phyloP scores from a whole-genome alignment of 345 rosid species.

The Linum trigynum region DNA sequence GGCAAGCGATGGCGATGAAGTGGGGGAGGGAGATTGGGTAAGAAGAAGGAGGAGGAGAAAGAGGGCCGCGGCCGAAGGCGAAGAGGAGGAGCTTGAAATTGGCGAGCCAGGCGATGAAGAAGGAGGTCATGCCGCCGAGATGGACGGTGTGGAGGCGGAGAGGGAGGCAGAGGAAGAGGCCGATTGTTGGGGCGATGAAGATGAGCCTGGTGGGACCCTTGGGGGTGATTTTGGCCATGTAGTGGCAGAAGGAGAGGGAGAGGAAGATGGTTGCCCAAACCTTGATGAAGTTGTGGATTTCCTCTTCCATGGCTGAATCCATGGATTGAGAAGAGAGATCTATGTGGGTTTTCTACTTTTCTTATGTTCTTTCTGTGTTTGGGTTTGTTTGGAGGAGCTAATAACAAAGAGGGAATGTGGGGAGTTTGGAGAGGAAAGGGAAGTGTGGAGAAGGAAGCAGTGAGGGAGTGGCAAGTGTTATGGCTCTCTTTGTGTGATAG shows the following conservation, averaged over 20 bases:
- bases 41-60: not conserved
- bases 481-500: too few species aligned
- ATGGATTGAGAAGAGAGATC: not conserved
- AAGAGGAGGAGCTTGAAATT: constrained; percentile 18
- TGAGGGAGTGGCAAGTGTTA: too few species aligned
- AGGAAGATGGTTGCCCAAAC: constrained; percentile 3
- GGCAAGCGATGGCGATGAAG: too few species aligned
- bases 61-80: constrained; percentile 15
- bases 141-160: constrained; percentile 7
- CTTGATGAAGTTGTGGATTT: constrained; percentile 1
- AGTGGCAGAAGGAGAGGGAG: constrained; percentile 9
- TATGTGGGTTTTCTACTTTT: too few species aligned
- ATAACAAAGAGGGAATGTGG: too few species aligned
- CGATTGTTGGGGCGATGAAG: not conserved
- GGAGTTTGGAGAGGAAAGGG: too few species aligned
- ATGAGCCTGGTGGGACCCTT: not conserved
- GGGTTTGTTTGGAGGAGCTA: too few species aligned
- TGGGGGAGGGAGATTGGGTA: too few species aligned
- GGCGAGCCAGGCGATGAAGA: constrained; percentile 16
- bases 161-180: constrained; percentile 14
- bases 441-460: too few species aligned
- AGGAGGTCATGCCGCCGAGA: constrained; percentile 9
- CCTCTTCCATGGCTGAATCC: not conserved
- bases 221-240: not conserved
- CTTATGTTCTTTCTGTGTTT: too few species aligned